These are phyloP conservation scores for Caryopteris hybrid DNA, from an alignment of 305 asterid genomes.

Conservation along the genomic window DNA sequence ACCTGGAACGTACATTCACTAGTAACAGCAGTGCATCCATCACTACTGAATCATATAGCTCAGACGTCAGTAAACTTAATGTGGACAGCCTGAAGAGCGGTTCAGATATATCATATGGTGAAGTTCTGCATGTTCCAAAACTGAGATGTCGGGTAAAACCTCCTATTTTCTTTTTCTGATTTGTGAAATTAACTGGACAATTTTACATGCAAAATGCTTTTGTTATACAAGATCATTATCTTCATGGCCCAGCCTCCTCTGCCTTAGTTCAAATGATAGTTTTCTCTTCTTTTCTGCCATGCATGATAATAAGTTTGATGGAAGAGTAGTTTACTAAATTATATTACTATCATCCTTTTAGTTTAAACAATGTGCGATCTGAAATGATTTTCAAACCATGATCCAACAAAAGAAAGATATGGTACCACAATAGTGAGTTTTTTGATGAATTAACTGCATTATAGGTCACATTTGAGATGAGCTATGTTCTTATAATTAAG, in stretches of 20 bases:
- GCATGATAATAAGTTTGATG: slow-evolving; percentile 1
- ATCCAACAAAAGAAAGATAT: neutral
- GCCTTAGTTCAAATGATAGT: slow-evolving; percentile 3
- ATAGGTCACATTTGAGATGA: neutral
- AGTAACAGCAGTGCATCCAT: slow-evolving; percentile 36
- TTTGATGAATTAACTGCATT: neutral
- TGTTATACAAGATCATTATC: slow-evolving; percentile 12
- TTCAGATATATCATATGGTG: slow-evolving; percentile 45
- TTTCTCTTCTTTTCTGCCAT: slow-evolving; percentile 3
- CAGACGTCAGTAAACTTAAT: slow-evolving; percentile 37
- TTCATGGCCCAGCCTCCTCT: slow-evolving; percentile 7
- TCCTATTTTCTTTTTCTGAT: slow-evolving; percentile 14
- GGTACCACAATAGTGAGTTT: neutral
- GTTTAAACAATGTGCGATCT: neutral
- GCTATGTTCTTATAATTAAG: neutral
- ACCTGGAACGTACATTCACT: slow-evolving; percentile 29
- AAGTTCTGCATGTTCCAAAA: slow-evolving; percentile 56
- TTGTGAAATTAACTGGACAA: neutral
- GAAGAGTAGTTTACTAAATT: neutral
- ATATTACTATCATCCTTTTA: neutral
- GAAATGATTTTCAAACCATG: neutral
- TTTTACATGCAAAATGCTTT: neutral
- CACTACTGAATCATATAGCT: slow-evolving; percentile 43
- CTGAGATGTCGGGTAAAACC: slow-evolving; percentile 73
- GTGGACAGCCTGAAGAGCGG: slow-evolving; percentile 32